Evolutionary conservation across 768 basidiomycete genomes (phyloP), one percentile per base, ranked within the genome.

Genomic region (Boletus edulis): DNA sequence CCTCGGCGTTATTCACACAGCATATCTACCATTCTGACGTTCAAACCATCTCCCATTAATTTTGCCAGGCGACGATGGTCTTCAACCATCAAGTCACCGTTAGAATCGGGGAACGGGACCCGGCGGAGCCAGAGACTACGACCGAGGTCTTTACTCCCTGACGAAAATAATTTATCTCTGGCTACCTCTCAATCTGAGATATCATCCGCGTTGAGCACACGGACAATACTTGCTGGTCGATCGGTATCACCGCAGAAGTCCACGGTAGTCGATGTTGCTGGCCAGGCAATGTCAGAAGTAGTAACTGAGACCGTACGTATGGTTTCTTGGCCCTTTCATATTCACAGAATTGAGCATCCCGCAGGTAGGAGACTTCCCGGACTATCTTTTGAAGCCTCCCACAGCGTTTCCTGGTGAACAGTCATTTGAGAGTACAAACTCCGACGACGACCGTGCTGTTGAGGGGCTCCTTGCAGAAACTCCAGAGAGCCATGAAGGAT

Each of bases 61-160:
- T 85, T 82, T 65, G 84, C 85, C 9, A 79, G 78, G 61, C 80
- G 81, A 50, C 79, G 84, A 54, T 85, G 85, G 85, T 78, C 73
- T 56, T 78, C 76, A 40, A 62, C 68, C 20, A 64, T 73, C 35
- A 70, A 69, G 60, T 73, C 74, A 45, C 68, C 68, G 35, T 57
- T 70, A 52, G 70, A 69, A 40, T 67, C 69, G 55, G 74, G 71
- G 56, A 60, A 60, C 9, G 68, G 64, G 47, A 70, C 67, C 27
- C 72, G 70, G 42, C 71, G 70, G 41, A 71, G 71, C 57, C 70
- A 72, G 50, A 66, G 70, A 59, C 62, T 71, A 60, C 70, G 70
- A 55, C 71, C 71, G 48, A 64, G 63, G 56, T 46, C 69, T 38
- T 62, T 62, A 7, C 66, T 57, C 54, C 59, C 57, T 61, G 64